phyloP scores from a whole-genome alignment of 805 yeast species.

The Suhomyces kilbournensis region DNA sequence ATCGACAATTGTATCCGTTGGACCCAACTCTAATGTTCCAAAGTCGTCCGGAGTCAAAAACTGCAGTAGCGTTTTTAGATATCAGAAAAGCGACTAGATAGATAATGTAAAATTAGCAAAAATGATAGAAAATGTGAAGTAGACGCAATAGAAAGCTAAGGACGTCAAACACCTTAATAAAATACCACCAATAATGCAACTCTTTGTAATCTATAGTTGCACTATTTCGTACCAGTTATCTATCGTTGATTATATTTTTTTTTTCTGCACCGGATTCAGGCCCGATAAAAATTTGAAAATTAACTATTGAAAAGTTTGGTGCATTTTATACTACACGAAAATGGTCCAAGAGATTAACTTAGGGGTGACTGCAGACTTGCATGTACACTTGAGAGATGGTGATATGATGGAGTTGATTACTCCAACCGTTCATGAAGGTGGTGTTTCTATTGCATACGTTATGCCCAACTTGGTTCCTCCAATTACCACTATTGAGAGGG shows the following conservation, averaged over 20 bases:
- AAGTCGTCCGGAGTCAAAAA: background rate
- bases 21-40: background rate
- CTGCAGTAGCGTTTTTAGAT: background rate
- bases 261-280: background rate
- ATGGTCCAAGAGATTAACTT: conserved; percentile 43
- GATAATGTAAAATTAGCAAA: background rate
- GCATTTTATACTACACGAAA: background rate
- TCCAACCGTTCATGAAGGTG: conserved; percentile 89
- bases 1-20: background rate
- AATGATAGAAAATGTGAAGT: background rate
- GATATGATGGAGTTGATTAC: conserved; percentile 87
- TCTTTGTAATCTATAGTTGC: background rate
- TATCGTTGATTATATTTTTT: background rate
- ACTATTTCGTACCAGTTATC: too few species aligned
- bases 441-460: conserved; percentile 84
- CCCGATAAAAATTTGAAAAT: background rate
- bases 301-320: background rate
- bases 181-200: background rate
- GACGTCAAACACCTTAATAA: background rate
- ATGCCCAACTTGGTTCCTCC: conserved; percentile 98
- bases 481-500: conserved; percentile 70
- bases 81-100: background rate
- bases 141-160: background rate
- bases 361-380: conserved; percentile 85
- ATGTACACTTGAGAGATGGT: conserved; percentile 94